A percentile compares a stretch with the other conserved stretches of the same genome.
These are phyloP conservation scores for Lepiota brunneoincarnata DNA, from an alignment of 768 basidiomycete genomes.

Conservation along the genomic window DNA sequence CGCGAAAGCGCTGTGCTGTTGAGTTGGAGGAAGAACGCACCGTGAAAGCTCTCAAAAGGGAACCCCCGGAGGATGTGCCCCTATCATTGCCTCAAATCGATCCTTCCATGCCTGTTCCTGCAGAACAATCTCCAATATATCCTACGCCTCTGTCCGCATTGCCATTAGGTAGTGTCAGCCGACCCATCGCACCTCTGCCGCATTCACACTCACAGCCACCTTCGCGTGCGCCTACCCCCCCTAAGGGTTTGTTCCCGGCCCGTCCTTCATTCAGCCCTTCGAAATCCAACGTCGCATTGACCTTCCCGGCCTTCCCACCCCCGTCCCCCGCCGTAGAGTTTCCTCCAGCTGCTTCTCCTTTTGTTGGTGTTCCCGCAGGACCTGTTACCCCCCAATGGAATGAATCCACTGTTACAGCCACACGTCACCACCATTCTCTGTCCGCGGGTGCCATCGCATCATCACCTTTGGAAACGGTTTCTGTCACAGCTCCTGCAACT, in stretches of 20 bases:
- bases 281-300: conserved; percentile 21
- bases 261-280: conserved; percentile 26
- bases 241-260: conserved; percentile 24
- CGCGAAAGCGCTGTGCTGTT: conserved; percentile 43
- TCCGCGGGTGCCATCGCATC: conserved; percentile 35
- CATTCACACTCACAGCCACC: conserved; percentile 34
- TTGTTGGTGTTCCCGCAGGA: conserved; percentile 10
- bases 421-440: conserved; percentile 41
- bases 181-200: conserved; percentile 13
- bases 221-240: conserved; percentile 29
- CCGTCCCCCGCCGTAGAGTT: conserved; percentile 20
- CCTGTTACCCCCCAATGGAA: conserved; percentile 35
- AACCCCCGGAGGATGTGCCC: conserved; percentile 42
- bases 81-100: conserved; percentile 25
- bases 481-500: neutral
- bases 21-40: conserved; percentile 40
- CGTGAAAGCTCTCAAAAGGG: conserved; percentile 45
- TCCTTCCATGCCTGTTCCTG: conserved; percentile 12
- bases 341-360: conserved; percentile 17
- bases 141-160: conserved; percentile 18
- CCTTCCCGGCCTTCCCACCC: conserved; percentile 22
- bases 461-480: conserved; percentile 19
- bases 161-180: conserved; percentile 1
- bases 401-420: conserved; percentile 31
- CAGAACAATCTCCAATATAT: conserved; percentile 16